Conservation (phyloP, 2,329 filamentous ascomycete genomes). For the Cercospora nicotianae region DNA sequence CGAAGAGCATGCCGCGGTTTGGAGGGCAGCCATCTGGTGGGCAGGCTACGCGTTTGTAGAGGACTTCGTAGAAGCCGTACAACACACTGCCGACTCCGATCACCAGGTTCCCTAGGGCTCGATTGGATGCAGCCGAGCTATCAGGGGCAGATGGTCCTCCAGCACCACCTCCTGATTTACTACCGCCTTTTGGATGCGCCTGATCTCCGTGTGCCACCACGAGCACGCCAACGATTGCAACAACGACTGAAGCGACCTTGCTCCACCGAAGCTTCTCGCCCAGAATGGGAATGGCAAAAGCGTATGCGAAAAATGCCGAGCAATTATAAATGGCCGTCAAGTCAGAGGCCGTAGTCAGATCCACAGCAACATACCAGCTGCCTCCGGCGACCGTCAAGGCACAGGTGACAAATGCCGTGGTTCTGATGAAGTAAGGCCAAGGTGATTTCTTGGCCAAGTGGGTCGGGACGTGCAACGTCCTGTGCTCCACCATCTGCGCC, state of each 20-base stretch:
- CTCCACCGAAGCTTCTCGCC: conserved; percentile 79
- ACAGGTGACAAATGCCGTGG: conserved; percentile 78
- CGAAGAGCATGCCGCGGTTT: conserved; percentile 90
- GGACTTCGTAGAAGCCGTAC: conserved; percentile 94
- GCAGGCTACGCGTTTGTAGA: conserved; percentile 92
- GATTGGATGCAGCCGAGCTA: conserved; percentile 60
- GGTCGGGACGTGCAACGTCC: conserved; percentile 65
- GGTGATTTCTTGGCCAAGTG: conserved; percentile 53
- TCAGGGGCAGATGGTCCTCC: conserved; percentile 48
- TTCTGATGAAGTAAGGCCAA: conserved; percentile 72
- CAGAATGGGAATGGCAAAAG: conserved; percentile 87
- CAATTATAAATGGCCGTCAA: conserved; percentile 99
- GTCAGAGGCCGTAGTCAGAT: conserved; percentile 88
- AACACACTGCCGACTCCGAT: conserved; percentile 89
- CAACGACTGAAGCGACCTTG: conserved; percentile 81
- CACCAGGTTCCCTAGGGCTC: conserved; percentile 82
- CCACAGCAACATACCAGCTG: conserved; percentile 94
- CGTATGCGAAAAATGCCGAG: conserved; percentile 97
- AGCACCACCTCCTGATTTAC: conserved; percentile 56
- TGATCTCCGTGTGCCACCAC: conserved; percentile 92
- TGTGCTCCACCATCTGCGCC: conserved; percentile 81
- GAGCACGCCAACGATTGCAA: conserved; percentile 86
- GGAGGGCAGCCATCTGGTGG: conserved; percentile 85
- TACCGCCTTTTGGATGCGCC: conserved; percentile 51
- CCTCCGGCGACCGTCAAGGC: conserved; percentile 86